A percentile compares a stretch with the other conserved stretches of the same genome.
Conservation (phyloP, 352 stramenopile species). For the Phytopythium boreale region DNA sequence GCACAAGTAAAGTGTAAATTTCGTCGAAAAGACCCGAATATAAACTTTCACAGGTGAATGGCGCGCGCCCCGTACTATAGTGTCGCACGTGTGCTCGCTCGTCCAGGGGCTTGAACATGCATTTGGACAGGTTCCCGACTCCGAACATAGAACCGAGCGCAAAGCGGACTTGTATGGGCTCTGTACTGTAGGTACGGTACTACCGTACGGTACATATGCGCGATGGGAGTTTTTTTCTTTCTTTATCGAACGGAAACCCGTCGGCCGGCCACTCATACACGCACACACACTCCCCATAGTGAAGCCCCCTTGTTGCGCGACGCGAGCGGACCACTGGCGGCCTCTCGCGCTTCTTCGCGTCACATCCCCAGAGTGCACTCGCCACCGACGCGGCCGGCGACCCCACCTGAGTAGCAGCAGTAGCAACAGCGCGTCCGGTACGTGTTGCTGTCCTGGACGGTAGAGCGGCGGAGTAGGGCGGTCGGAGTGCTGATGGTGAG, state of each 20-base stretch:
- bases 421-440: not conserved
- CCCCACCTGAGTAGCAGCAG: too few relatives aligned
- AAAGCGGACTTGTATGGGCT: too few relatives aligned
- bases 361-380: not conserved
- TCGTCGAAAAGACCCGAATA: too few relatives aligned
- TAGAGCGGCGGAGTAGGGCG: not conserved
- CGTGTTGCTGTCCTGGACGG: too few relatives aligned
- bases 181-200: too few relatives aligned
- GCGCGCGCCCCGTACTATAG: not conserved
- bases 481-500: not conserved
- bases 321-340: not conserved
- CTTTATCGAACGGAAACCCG: not conserved
- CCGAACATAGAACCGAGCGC: too few relatives aligned
- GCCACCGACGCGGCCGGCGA: not conserved
- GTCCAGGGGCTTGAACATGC: not conserved
- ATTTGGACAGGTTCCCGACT: not conserved
- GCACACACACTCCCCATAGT: too few relatives aligned
- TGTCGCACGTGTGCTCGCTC: not conserved
- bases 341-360: not conserved
- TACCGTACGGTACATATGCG: not conserved
- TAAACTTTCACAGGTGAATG: too few relatives aligned
- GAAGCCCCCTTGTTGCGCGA: not conserved
- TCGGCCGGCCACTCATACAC: not conserved
- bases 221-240: not conserved
- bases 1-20: too few relatives aligned